A percentile compares a stretch with the other conserved stretches of the same genome.
These are phyloP conservation scores for Aspergillus aculeatinus DNA, from an alignment of 2,329 filamentous ascomycete species.

Conservation along the genomic window DNA sequence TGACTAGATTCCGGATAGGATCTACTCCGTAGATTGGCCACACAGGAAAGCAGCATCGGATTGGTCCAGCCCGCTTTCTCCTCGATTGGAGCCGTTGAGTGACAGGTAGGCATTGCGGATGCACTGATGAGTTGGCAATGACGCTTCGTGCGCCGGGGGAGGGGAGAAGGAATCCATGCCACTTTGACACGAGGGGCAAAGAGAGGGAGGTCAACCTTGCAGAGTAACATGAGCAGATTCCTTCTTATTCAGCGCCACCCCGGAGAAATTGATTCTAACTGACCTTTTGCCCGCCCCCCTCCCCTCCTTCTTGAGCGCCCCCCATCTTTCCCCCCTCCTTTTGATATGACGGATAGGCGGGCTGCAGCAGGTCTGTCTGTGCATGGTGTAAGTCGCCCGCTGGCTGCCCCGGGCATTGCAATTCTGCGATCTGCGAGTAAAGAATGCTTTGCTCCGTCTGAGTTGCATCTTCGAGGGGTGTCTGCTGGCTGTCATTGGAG, in stretches of 20 bases:
- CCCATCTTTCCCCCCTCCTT: background rate
- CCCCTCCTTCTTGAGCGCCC: background rate
- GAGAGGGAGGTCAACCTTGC: slow-evolving; percentile 15
- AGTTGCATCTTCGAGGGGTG: background rate
- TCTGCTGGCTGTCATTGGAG: background rate
- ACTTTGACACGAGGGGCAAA: slow-evolving; percentile 29
- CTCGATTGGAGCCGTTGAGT: slow-evolving; percentile 13
- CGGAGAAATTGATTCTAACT: slow-evolving; percentile 13
- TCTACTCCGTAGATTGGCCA: slow-evolving; percentile 9
- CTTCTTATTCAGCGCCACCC: slow-evolving; percentile 11
- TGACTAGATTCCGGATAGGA: slow-evolving; percentile 10
- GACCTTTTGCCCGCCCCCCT: background rate
- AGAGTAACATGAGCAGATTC: slow-evolving; percentile 14
- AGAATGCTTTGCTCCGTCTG: background rate
- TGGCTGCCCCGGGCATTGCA: background rate
- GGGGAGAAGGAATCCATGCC: slow-evolving; percentile 45
- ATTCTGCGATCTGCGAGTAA: background rate
- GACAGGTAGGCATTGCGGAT: slow-evolving; percentile 52
- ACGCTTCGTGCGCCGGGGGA: slow-evolving; percentile 35
- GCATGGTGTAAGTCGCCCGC: slow-evolving; percentile 16
- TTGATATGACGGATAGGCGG: slow-evolving; percentile 7
- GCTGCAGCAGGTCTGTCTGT: slow-evolving; percentile 15
- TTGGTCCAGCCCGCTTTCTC: slow-evolving; percentile 16
- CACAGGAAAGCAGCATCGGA: slow-evolving; percentile 15
- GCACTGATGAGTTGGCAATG: slow-evolving; percentile 75